phyloP scores from a whole-genome alignment of 2,329 filamentous ascomycete species.

The Gliomastix tumulicola region DNA sequence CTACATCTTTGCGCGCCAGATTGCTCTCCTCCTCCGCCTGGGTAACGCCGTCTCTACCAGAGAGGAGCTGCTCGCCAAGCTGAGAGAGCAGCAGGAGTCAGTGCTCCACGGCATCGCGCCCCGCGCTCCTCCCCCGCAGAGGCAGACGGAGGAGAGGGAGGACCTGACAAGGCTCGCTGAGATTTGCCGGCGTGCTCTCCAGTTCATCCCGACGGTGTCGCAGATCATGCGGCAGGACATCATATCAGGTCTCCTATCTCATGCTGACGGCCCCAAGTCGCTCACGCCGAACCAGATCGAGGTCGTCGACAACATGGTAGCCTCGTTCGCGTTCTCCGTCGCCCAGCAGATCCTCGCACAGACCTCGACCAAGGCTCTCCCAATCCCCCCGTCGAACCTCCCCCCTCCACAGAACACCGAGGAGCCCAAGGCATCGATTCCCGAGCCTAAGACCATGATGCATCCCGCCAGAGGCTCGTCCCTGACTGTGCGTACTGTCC shows the following conservation, averaged over 20 bases:
- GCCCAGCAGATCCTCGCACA: slow-evolving; percentile 71
- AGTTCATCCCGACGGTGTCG: slow-evolving; percentile 77
- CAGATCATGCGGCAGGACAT: slow-evolving; percentile 77
- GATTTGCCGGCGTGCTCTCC: slow-evolving; percentile 72
- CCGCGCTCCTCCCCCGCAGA: slow-evolving; percentile 33
- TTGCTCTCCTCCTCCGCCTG: slow-evolving; percentile 72
- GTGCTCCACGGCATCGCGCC: slow-evolving; percentile 52
- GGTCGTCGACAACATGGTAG: slow-evolving; percentile 66
- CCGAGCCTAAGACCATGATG: slow-evolving; percentile 65
- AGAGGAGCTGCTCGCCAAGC: slow-evolving; percentile 54
- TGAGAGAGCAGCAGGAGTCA: slow-evolving; percentile 55
- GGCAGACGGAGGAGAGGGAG: slow-evolving; percentile 56
- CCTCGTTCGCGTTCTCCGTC: slow-evolving; percentile 71
- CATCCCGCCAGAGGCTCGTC: slow-evolving; percentile 61
- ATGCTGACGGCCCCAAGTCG: slow-evolving; percentile 16
- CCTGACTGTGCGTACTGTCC: slow-evolving; percentile 33
- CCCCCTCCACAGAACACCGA: slow-evolving; percentile 30
- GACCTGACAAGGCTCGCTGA: slow-evolving; percentile 78
- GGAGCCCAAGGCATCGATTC: slow-evolving; percentile 56
- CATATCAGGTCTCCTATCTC: slow-evolving; percentile 24
- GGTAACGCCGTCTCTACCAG: slow-evolving; percentile 64
- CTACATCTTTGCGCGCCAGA: slow-evolving; percentile 88
- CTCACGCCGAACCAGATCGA: slow-evolving; percentile 34
- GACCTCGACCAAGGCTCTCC: slow-evolving; percentile 61
- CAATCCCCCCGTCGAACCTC: slow-evolving; percentile 55